phyloP scores from a whole-genome alignment of 352 stramenopile genomes.

The Phytophthora brassicae region DNA sequence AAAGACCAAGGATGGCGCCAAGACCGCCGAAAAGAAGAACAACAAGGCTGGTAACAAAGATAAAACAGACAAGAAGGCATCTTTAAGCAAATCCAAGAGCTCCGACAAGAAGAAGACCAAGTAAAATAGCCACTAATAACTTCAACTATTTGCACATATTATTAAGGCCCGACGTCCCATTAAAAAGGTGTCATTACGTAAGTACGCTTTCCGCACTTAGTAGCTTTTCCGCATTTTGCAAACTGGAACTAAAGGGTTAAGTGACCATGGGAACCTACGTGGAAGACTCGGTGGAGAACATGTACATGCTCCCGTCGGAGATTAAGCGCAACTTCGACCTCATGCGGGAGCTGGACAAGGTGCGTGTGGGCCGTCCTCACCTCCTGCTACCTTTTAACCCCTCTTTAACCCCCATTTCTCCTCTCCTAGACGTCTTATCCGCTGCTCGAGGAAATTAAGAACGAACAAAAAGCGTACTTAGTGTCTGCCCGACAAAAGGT shows the following conservation, averaged over 20 bases:
- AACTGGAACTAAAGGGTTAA: too few species aligned
- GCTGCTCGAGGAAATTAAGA: conserved; percentile 75
- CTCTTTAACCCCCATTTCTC: conserved; percentile 3
- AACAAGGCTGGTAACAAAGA: conserved; percentile 23
- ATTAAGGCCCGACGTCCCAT: not conserved
- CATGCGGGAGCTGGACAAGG: conserved; percentile 88
- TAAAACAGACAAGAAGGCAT: conserved; percentile 29
- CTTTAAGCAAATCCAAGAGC: conserved; percentile 17
- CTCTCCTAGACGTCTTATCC: conserved; percentile 63
- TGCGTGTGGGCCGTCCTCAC: conserved; percentile 11
- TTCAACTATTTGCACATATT: not conserved
- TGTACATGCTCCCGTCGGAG: conserved; percentile 89
- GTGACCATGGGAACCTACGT: conserved; percentile 87
- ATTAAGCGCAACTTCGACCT: conserved; percentile 91
- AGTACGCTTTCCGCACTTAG: conserved; percentile 12
- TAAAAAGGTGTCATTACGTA: not conserved
- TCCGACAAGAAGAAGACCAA: conserved; percentile 28
- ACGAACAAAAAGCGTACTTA: conserved; percentile 67
- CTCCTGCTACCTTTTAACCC: not conserved
- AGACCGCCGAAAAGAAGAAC: conserved; percentile 7
- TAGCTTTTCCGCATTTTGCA: too few species aligned
- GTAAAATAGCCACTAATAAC: conserved; percentile 4
- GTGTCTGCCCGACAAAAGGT: conserved; percentile 60
- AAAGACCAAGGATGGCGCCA: conserved; percentile 23
- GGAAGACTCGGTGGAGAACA: conserved; percentile 87